These are phyloP conservation scores for Neopestalotiopsis sp. DNA, from an alignment of 2,329 filamentous ascomycete species.

Conservation along the genomic window DNA sequence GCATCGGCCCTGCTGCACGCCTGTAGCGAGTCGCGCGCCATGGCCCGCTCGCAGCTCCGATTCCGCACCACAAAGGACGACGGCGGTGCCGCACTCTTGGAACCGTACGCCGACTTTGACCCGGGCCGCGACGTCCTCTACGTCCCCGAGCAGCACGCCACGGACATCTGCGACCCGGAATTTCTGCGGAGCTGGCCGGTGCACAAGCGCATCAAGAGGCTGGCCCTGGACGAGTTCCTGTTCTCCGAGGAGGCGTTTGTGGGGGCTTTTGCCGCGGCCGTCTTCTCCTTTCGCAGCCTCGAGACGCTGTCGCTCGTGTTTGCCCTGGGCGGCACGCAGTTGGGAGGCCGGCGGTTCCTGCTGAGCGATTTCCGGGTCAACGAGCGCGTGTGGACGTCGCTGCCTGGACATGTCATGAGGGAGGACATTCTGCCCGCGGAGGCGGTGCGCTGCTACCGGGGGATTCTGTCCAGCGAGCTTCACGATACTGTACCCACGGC, in stretches of 20 bases:
- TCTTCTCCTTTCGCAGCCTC: not conserved
- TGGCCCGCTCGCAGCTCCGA: not conserved
- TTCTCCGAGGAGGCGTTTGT: not conserved
- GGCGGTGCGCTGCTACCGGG: not conserved
- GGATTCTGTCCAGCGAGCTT: not conserved
- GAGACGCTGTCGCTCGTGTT: not conserved
- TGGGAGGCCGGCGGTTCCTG: not conserved
- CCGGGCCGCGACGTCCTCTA: not conserved
- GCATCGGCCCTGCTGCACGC: not conserved
- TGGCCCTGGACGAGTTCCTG: slow-evolving; percentile 5
- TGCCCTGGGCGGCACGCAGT: not conserved
- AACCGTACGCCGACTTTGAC: not conserved
- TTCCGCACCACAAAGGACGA: not conserved
- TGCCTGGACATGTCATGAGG: not conserved
- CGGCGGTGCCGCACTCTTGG: not conserved
- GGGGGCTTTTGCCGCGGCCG: not conserved
- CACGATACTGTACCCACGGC: not conserved
- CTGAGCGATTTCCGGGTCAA: not conserved
- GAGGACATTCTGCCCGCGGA: not conserved
- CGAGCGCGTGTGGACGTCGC: not conserved
- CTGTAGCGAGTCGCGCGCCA: not conserved
- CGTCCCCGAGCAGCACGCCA: not conserved
- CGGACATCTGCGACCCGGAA: not conserved
- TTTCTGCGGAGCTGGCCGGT: not conserved
- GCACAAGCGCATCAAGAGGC: not conserved